Base-by-base conservation (phyloP, 305 asterid species). In the Fraxinus baroniana region DNA sequence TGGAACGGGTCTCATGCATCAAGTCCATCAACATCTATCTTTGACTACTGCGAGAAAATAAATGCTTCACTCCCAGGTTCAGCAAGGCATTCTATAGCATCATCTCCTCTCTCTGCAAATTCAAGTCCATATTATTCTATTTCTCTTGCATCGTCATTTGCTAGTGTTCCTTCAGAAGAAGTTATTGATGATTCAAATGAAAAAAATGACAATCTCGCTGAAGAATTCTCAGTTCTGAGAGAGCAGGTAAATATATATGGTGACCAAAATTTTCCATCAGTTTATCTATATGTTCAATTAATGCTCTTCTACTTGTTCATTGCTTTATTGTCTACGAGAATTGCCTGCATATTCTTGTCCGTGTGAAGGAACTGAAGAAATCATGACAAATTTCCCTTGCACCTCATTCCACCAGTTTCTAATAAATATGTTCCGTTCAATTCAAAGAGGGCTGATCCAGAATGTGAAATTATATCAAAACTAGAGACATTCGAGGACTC, bases 151-250 rank as follows among this genome's bases (percentile, higher is more conserved):
- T 84, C 91, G 70, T 66, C 88, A 68, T 83, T 84, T 74, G 66
- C 87, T 74, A 32, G 84, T 73, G 79, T 80, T 64, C 87, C 88
- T 64, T 80, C 66, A 76, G 89, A 87, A 84, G 87, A 78, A 83
- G 86, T 70, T 71, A 30, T 74, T 52, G 93, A 88, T 85, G 86
- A 83, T 84, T 70, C 86, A 46, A 88, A 90, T 81, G 85, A 78
- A 77, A 83, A 86, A 83, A 84, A 79, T 66, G 92, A 88, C 17
- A 84, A 81, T 74, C 86, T 88, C 62, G 72, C 71, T 35, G 87
- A 89, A 74, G 97, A 91, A 84, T 83, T 93, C 79, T 87, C 89
- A 32, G 79, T 88, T 52, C 83, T 91, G 64, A 91, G 87, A 84
- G 92, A 90, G 80, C 97, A 89, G 93, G 96, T 93, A 84, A 78